Conservation (phyloP, 2,329 filamentous ascomycete species). For the Zymoseptoria tritici region DNA sequence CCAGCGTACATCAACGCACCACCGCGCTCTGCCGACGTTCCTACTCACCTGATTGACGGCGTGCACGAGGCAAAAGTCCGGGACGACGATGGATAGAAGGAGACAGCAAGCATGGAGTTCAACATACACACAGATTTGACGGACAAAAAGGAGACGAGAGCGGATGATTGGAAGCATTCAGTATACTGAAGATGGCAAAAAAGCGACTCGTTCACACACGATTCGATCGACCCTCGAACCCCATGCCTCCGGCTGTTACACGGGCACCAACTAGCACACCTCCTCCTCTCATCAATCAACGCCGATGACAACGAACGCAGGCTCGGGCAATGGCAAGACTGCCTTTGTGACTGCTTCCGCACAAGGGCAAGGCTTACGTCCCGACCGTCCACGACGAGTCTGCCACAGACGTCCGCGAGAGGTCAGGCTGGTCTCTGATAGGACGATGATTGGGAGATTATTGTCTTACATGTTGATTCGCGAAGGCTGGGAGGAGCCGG, state of each 20-base stretch:
- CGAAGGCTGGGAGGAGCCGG: neutral
- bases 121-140: too few relatives aligned
- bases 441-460: neutral
- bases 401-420: neutral
- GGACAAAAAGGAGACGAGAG: too few relatives aligned
- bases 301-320: neutral
- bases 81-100: too few relatives aligned
- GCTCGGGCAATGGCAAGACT: neutral
- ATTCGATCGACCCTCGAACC: neutral
- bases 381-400: neutral
- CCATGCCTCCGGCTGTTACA: neutral
- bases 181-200: too few relatives aligned
- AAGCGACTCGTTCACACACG: too few relatives aligned
- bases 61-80: neutral
- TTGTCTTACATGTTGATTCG: neutral
- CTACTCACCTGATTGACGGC: neutral
- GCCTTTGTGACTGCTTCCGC: neutral
- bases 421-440: neutral
- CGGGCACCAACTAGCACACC: neutral
- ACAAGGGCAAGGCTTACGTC: neutral
- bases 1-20: neutral
- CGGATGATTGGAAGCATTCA: too few relatives aligned
- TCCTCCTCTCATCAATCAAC: neutral
- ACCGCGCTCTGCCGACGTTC: neutral
- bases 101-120: too few relatives aligned